Conservation (phyloP, 495 filamentous ascomycete species). For the Sabuloglossum arenarium region DNA sequence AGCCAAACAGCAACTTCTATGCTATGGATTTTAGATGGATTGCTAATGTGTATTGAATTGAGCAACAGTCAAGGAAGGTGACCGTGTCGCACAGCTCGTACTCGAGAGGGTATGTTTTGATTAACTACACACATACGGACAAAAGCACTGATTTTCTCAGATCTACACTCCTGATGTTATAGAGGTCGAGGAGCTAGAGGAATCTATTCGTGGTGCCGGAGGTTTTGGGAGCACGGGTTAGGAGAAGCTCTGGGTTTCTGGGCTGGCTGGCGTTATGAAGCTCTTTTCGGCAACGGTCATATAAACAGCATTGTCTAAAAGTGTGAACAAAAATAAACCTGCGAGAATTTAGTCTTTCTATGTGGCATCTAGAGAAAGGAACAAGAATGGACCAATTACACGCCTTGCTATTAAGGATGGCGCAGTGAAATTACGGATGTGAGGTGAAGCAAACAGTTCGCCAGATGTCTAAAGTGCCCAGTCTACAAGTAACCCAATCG, state of each 20-base stretch:
- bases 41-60: not conserved
- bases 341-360: slow-evolving; percentile 3
- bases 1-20: not conserved
- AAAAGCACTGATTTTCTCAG: slow-evolving; percentile 11
- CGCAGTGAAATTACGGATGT: too few species aligned
- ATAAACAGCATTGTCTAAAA: not conserved
- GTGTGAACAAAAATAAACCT: slow-evolving; percentile 3
- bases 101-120: slow-evolving; percentile 43
- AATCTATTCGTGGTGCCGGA: slow-evolving; percentile 73
- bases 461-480: too few species aligned
- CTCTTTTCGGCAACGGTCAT: not conserved
- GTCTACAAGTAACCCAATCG: not conserved
- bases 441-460: not conserved
- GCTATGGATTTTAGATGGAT: not conserved
- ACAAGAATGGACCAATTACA: too few species aligned
- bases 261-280: not conserved
- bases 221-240: slow-evolving; percentile 85
- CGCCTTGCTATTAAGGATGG: too few species aligned
- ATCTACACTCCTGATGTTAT: slow-evolving; percentile 81
- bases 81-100: slow-evolving; percentile 82
- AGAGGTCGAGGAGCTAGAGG: slow-evolving; percentile 72
- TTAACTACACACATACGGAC: not conserved
- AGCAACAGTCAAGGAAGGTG: slow-evolving; percentile 46
- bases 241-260: not conserved
- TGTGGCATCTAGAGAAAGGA: too few species aligned